These are phyloP conservation scores for Poa annua DNA, from an alignment of 176 grass and related monocot genomes.

Conservation along the genomic window DNA sequence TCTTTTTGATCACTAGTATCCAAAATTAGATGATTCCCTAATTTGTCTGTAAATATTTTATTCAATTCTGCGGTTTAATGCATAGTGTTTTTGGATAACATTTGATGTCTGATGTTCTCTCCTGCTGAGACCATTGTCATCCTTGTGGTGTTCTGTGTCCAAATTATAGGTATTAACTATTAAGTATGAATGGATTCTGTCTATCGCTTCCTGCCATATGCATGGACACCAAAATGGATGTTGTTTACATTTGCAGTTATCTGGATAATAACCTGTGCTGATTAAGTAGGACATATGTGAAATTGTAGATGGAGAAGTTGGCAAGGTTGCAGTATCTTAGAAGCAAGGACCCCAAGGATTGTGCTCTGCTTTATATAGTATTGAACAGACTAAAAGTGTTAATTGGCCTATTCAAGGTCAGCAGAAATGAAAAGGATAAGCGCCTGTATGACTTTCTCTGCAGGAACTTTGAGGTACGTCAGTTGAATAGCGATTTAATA, in stretches of 20 bases:
- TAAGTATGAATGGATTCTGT: conserved; percentile 27
- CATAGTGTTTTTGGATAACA: background rate
- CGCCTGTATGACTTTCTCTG: conserved; percentile 76
- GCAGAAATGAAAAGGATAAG: conserved; percentile 91
- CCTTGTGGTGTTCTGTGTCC: conserved; percentile 25
- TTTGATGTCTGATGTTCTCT: conserved; percentile 30
- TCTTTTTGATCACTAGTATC: background rate
- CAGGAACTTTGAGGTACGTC: conserved; percentile 87
- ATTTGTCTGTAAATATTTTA: background rate
- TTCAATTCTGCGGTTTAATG: conserved; percentile 37
- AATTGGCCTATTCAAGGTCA: conserved; percentile 92
- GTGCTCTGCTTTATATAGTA: conserved; percentile 91
- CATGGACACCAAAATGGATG: conserved; percentile 32
- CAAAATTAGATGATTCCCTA: conserved; percentile 13
- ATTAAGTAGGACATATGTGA: conserved; percentile 52
- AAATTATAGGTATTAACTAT: conserved; percentile 33
- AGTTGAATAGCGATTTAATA: conserved; percentile 13
- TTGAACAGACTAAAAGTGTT: conserved; percentile 90
- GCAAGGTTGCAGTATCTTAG: conserved; percentile 94
- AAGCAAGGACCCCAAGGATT: conserved; percentile 90
- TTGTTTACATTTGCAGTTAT: conserved; percentile 42
- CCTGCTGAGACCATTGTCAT: conserved; percentile 28
- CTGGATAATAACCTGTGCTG: conserved; percentile 53
- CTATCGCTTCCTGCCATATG: conserved; percentile 30
- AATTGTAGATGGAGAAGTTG: conserved; percentile 95